Conservation (phyloP, 176 grass and related monocot genomes). For the Tillandsia fasciculata region DNA sequence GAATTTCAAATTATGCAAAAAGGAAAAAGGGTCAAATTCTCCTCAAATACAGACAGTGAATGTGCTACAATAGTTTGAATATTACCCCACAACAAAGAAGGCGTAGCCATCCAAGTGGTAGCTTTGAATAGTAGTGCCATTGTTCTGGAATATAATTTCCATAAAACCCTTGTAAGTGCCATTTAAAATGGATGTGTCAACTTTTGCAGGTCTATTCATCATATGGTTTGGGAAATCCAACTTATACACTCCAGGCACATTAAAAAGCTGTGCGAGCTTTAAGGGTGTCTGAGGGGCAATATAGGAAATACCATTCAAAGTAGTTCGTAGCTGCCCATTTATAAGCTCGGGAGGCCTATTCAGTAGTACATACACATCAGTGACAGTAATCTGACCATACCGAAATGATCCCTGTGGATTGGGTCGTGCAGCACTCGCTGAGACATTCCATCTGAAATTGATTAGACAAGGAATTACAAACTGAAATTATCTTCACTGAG, state of each 20-base stretch:
- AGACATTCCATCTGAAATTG: conserved; percentile 80
- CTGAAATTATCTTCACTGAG: conserved; percentile 1
- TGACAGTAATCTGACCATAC: conserved; percentile 87
- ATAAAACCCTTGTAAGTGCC: conserved; percentile 93
- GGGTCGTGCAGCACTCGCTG: conserved; percentile 74
- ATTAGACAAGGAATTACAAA: neutral
- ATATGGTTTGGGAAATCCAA: conserved; percentile 74
- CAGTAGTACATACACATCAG: conserved; percentile 68
- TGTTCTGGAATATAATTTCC: conserved; percentile 97
- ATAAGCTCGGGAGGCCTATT: conserved; percentile 61
- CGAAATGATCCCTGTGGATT: conserved; percentile 93
- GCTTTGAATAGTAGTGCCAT: conserved; percentile 58
- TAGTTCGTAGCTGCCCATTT: conserved; percentile 51
- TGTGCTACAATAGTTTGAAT: neutral
- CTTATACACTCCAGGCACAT: conserved; percentile 73
- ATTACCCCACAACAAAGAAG: conserved; percentile 94
- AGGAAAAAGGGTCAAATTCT: neutral
- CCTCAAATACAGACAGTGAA: conserved; percentile 1
- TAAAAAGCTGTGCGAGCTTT: conserved; percentile 73
- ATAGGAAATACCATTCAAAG: conserved; percentile 90
- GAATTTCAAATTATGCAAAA: neutral
- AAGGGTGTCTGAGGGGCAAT: conserved; percentile 60
- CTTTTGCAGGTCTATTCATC: conserved; percentile 69
- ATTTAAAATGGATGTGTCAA: conserved; percentile 84
- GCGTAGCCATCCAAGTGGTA: conserved; percentile 96